phyloP scores from a whole-genome alignment of 1,139 yeast species.

The Sugiyamaella castrensis region DNA sequence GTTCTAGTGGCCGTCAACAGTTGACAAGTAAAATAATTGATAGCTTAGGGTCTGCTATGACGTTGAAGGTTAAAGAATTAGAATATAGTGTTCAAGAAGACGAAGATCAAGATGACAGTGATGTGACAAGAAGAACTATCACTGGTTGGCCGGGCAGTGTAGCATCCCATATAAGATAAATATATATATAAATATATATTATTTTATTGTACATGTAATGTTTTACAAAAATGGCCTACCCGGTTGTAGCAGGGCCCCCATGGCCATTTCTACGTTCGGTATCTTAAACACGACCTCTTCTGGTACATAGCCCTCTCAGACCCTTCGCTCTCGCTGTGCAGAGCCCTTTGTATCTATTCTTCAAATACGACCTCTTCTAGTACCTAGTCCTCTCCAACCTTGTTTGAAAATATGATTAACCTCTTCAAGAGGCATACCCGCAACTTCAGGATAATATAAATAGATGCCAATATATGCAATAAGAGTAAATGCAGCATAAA shows the following conservation, averaged over 20 bases:
- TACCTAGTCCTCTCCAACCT: slow-evolving; percentile 10
- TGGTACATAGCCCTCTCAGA: too few species aligned
- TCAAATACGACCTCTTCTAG: not conserved
- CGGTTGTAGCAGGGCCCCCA: too few species aligned
- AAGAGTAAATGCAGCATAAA: slow-evolving; percentile 41
- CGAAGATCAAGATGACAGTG: slow-evolving; percentile 13
- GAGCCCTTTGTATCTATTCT: too few species aligned
- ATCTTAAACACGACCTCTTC: too few species aligned
- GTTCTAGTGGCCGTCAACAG: slow-evolving; percentile 52
- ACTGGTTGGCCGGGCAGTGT: slow-evolving; percentile 29
- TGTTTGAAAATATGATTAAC: slow-evolving; percentile 39
- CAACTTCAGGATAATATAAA: slow-evolving; percentile 48
- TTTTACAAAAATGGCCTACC: too few species aligned
- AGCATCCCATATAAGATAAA: slow-evolving; percentile 16
- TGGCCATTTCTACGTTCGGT: too few species aligned
- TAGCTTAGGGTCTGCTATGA: slow-evolving; percentile 47
- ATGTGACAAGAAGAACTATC: slow-evolving; percentile 9
- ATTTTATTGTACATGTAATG: too few species aligned
- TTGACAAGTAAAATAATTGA: slow-evolving; percentile 51
- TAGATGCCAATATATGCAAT: slow-evolving; percentile 44
- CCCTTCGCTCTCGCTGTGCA: too few species aligned
- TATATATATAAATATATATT: not conserved
- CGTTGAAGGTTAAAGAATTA: slow-evolving; percentile 39
- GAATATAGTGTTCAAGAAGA: slow-evolving; percentile 21
- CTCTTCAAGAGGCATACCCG: slow-evolving; percentile 47